Base-by-base conservation (phyloP, 2,329 filamentous ascomycete genomes). In the Cordyceps cicadae region DNA sequence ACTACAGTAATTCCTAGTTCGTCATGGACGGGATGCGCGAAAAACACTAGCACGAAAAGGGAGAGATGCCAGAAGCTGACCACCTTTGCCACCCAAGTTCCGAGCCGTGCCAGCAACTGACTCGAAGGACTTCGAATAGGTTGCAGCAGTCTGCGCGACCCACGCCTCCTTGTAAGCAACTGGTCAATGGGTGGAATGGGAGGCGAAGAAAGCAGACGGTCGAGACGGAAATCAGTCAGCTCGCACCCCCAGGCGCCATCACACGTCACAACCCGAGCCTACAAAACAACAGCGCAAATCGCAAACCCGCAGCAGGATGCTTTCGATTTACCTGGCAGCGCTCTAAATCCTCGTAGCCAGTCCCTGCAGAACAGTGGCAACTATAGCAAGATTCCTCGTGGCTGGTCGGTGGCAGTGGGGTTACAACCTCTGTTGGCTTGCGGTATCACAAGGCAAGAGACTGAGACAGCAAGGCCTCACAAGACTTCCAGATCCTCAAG, bases 21-120 rank as follows among this genome's bases (percentile, higher is more conserved):
- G 4, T 5, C 37, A 39, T 14, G 37, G 39, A n/a, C 17, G 21
- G 51, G 51, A 43, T 54, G 51, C 51, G 51, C 51, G 37, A 37
- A 15, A 21, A 45, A 21, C 43, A 49, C 54, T 49, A 57, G n/a
- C 19, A 49, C 54, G 5, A 8, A 57, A 56, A 1, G 21, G 54
- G 54, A 39, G 54, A 57, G 45, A 49, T 19, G 32, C 43, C 43
- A 57, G 54, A 49, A 41, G 54, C 43, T 57, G 21, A 24, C 49
- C 34, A 37, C 34, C 34, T 29, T 29, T 29, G 29, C 29, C 29
- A 29, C 29, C 34, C 34, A 37, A 37, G 34, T 37, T 37, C 5
- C 29, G 29, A 41, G 37, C 15, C 29, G 29, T 14, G 37, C 15
- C 9, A 17, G 14, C 9, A 12, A 26, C 34, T 43, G 54, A 49